Evolutionary conservation across 805 yeast species (phyloP).

Genomic region (Saccharomycopsis sp.): DNA sequence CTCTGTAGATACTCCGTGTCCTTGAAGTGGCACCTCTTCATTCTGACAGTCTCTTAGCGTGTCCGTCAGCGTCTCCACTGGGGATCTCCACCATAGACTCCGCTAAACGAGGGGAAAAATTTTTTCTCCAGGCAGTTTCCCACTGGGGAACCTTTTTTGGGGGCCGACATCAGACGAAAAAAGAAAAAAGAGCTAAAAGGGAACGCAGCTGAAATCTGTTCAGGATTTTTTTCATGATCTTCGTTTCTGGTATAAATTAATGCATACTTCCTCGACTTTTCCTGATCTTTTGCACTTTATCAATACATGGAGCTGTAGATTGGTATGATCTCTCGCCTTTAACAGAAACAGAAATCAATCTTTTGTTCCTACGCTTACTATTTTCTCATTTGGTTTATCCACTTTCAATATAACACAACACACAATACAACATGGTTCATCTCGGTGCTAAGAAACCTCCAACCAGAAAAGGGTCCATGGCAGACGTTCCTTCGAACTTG

Average conservation of each 20-base stretch:
- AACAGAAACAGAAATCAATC: too few relatives aligned
- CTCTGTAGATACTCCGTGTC: too few relatives aligned
- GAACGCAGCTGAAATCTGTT: too few relatives aligned
- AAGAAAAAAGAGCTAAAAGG: background rate
- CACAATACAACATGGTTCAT: slow-evolving; percentile 53
- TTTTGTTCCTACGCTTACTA: too few relatives aligned
- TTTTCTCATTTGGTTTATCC: too few relatives aligned
- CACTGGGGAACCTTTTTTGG: background rate
- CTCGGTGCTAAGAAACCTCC: slow-evolving; percentile 82
- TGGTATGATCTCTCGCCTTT: too few relatives aligned
- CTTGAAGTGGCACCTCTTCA: too few relatives aligned
- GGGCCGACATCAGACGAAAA: background rate
- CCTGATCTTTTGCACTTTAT: too few relatives aligned
- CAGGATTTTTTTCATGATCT: too few relatives aligned
- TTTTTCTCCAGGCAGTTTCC: background rate
- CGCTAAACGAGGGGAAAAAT: background rate
- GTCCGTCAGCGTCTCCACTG: background rate
- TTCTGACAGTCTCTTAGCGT: too few relatives aligned
- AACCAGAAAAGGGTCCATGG: slow-evolving; percentile 63
- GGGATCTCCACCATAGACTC: background rate
- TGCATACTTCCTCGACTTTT: background rate
- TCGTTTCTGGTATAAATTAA: background rate
- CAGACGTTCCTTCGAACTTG: slow-evolving; percentile 61
- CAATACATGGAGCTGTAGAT: too few relatives aligned
- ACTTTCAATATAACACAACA: too few relatives aligned